A percentile compares a stretch with the other conserved stretches of the same genome.
Evolutionary conservation across 2,329 filamentous ascomycete species (phyloP).

Genomic region (Coniochaeta sp.): DNA sequence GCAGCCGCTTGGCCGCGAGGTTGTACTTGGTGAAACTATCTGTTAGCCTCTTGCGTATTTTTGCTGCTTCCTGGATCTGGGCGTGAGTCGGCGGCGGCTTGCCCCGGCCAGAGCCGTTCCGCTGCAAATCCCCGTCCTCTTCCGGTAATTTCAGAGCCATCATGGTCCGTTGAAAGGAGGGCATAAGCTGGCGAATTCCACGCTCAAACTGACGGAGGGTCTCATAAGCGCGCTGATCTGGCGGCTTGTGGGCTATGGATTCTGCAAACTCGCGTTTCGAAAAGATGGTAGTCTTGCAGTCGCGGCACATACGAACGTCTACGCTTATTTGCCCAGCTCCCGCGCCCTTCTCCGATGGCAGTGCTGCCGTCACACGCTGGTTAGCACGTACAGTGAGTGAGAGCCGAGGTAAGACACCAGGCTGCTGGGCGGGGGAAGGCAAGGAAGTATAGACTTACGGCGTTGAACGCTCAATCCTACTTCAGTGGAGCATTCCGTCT

Average conservation of each 20-base stretch:
- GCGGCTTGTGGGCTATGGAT: slow-evolving; percentile 58
- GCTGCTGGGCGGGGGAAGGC: slow-evolving; percentile 21
- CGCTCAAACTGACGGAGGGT: slow-evolving; percentile 82
- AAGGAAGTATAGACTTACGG: slow-evolving; percentile 25
- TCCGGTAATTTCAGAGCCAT: slow-evolving; percentile 56
- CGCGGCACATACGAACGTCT: slow-evolving; percentile 85
- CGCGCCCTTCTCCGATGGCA: slow-evolving; percentile 23
- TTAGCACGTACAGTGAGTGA: background rate
- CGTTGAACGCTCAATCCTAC: slow-evolving; percentile 69
- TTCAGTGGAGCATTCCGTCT: slow-evolving; percentile 78
- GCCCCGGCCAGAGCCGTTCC: slow-evolving; percentile 13
- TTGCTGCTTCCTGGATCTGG: slow-evolving; percentile 78
- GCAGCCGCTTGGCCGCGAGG: slow-evolving; percentile 68
- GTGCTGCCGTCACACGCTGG: slow-evolving; percentile 9
- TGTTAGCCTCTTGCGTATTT: slow-evolving; percentile 81
- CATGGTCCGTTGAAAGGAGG: slow-evolving; percentile 75
- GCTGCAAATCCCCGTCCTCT: slow-evolving; percentile 22
- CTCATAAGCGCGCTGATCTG: slow-evolving; percentile 73
- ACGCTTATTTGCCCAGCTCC: slow-evolving; percentile 51
- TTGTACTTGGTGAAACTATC: slow-evolving; percentile 89
- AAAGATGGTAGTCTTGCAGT: slow-evolving; percentile 62
- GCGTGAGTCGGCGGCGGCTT: slow-evolving; percentile 44
- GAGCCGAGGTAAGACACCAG: background rate
- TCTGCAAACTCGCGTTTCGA: slow-evolving; percentile 68
- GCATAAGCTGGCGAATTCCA: slow-evolving; percentile 74